Evolutionary conservation across 306 rosid species (phyloP).

Genomic region (Castanopsis chinensis): DNA sequence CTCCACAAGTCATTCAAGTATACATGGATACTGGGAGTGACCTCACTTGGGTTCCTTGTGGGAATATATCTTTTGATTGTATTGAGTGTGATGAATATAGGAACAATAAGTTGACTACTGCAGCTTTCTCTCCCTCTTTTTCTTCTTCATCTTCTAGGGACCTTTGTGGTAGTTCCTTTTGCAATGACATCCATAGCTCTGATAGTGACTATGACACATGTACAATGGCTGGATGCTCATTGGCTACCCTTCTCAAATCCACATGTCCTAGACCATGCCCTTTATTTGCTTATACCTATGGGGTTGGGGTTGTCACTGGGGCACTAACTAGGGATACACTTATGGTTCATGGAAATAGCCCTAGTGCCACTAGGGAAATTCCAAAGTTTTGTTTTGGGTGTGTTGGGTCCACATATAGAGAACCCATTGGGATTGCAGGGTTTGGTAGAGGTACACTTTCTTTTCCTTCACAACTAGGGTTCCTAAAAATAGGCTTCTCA

Average conservation of each 20-base stretch:
- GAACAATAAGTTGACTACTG: conserved; percentile 22
- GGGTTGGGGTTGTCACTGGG: conserved; percentile 41
- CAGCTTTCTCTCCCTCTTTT: conserved; percentile 36
- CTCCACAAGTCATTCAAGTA: conserved; percentile 49
- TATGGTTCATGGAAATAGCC: conserved; percentile 30
- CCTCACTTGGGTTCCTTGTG: conserved; percentile 64
- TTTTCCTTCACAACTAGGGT: conserved; percentile 52
- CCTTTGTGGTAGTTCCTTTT: conserved; percentile 40
- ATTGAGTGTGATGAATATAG: conserved; percentile 39
- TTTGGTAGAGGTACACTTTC: conserved; percentile 54
- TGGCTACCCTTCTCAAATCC: conserved; percentile 32
- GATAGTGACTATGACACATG: conserved; percentile 43
- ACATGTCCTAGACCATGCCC: conserved; percentile 53
- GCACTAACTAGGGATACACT: conserved; percentile 37
- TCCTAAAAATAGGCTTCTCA: conserved; percentile 45
- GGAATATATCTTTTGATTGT: conserved; percentile 46
- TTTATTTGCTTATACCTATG: conserved; percentile 55
- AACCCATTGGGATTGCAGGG: conserved; percentile 59
- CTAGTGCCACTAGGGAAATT: conserved; percentile 22
- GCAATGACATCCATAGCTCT: conserved; percentile 49
- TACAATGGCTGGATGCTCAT: conserved; percentile 49
- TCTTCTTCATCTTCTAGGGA: conserved; percentile 46
- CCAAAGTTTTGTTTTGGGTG: conserved; percentile 54
- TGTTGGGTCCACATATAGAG: conserved; percentile 41
- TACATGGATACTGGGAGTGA: conserved; percentile 64